A percentile compares a stretch with the other conserved stretches of the same genome.
Evolutionary conservation across 495 filamentous ascomycete species (phyloP).

Genomic region (Talaromyces liani): DNA sequence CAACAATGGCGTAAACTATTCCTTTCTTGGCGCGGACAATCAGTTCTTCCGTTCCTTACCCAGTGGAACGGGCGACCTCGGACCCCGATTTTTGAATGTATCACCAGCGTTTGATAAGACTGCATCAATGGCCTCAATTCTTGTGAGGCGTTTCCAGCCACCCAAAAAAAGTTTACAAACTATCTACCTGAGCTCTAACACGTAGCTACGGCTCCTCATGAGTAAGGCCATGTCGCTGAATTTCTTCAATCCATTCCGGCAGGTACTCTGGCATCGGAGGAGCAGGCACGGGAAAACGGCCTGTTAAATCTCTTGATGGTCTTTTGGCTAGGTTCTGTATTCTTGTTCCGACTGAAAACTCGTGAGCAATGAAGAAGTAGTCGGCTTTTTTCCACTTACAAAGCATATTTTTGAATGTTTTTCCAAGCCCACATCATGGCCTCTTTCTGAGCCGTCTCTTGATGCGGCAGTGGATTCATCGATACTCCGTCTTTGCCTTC

Average conservation of each 20-base stretch:
- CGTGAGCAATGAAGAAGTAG: too few species aligned
- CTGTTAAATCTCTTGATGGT: neutral
- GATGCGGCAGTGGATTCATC: slow-evolving; percentile 12
- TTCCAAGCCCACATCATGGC: slow-evolving; percentile 12
- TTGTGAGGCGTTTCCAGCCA: neutral
- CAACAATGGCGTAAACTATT: neutral
- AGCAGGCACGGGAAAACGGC: neutral
- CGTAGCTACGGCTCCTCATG: too few species aligned
- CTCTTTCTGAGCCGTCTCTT: slow-evolving; percentile 15
- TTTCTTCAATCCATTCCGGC: neutral
- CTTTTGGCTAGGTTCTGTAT: neutral
- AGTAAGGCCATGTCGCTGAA: too few species aligned
- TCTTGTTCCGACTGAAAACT: neutral
- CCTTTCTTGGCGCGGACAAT: neutral
- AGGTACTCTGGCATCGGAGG: slow-evolving; percentile 1
- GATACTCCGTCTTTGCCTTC: slow-evolving; percentile 18
- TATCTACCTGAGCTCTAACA: too few species aligned
- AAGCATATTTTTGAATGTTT: slow-evolving; percentile 18
- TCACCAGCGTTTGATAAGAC: neutral
- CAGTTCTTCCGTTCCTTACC: neutral
- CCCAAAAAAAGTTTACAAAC: too few species aligned
- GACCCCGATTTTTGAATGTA: neutral
- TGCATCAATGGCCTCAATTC: neutral
- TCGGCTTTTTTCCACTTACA: slow-evolving; percentile 11
- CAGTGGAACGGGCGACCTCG: neutral